Evolutionary conservation across 371 early-diverging fungal genomes (phyloP).

Genomic region (Rhizopus delemar): DNA sequence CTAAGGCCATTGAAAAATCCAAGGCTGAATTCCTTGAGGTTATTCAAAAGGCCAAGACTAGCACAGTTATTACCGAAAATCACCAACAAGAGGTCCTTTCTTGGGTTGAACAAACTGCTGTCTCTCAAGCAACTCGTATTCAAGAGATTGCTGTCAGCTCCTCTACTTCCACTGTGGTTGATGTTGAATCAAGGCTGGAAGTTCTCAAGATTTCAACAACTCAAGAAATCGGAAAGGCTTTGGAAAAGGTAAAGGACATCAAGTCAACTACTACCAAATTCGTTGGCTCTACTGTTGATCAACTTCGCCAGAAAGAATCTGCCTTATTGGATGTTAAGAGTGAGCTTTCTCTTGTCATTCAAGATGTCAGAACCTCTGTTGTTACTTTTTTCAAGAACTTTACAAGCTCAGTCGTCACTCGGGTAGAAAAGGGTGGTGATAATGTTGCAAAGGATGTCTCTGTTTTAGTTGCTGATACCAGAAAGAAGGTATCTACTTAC

Average conservation of each 20-base stretch:
- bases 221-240: slow-evolving; percentile 26
- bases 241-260: slow-evolving; percentile 15
- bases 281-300: slow-evolving; percentile 28
- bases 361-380: slow-evolving; percentile 24
- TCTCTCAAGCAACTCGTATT: slow-evolving; percentile 29
- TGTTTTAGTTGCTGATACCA: slow-evolving; percentile 22
- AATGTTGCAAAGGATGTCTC: slow-evolving; percentile 29
- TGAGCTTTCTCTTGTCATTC: slow-evolving; percentile 21
- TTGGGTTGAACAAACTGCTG: slow-evolving; percentile 32
- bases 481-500: slow-evolving; percentile 20
- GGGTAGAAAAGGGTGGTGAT: slow-evolving; percentile 29
- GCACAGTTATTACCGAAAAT: slow-evolving; percentile 12
- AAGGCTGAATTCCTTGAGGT: slow-evolving; percentile 25
- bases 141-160: slow-evolving; percentile 25
- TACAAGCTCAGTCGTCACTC: slow-evolving; percentile 17
- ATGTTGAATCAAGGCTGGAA: slow-evolving; percentile 26
- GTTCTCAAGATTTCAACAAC: slow-evolving; percentile 26
- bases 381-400: slow-evolving; percentile 26
- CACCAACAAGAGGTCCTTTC: slow-evolving; percentile 26
- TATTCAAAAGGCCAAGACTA: slow-evolving; percentile 27
- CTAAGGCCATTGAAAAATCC: slow-evolving; percentile 21
- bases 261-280: slow-evolving; percentile 10
- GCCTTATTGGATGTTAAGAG: slow-evolving; percentile 29
- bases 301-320: slow-evolving; percentile 29
- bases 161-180: slow-evolving; percentile 8